A percentile compares a stretch with the other conserved stretches of the same genome.
Evolutionary conservation across 176 grass and related monocot species (phyloP).

Genomic region (Pontederia crassipes): DNA sequence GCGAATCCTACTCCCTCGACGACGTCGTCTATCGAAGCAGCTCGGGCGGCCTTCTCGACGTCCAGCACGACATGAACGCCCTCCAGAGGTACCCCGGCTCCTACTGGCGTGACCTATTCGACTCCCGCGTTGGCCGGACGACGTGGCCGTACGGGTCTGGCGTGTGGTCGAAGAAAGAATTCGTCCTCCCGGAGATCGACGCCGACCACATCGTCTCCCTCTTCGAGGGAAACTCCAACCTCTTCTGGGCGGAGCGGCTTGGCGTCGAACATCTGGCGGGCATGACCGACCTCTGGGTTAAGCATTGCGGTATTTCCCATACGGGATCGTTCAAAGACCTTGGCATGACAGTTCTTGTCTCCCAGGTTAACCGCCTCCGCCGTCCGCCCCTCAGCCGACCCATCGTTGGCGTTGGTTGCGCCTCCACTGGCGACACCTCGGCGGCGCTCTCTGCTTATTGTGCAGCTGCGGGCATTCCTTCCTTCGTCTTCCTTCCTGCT

Average conservation of each 20-base stretch:
- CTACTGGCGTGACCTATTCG: constrained; percentile 90
- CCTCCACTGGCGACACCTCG: constrained; percentile 94
- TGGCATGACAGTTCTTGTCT: constrained; percentile 95
- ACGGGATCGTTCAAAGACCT: constrained; percentile 98
- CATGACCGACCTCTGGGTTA: constrained; percentile 96
- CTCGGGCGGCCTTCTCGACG: constrained; percentile 90
- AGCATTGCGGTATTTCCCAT: constrained; percentile 99
- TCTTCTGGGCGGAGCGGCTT: constrained; percentile 97
- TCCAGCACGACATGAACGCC: constrained; percentile 64
- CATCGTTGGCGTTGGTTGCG: constrained; percentile 75
- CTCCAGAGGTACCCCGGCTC: constrained; percentile 54
- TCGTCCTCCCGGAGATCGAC: constrained; percentile 83
- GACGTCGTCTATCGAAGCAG: constrained; percentile 89
- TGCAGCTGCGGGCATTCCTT: constrained; percentile 74
- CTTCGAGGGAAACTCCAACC: constrained; percentile 97
- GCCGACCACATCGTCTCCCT: constrained; percentile 92
- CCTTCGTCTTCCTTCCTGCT: constrained; percentile 81
- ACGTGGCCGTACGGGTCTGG: constrained; percentile 93
- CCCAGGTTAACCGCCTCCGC: constrained; percentile 92
- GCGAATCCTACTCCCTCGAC: constrained; percentile 84
- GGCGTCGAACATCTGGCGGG: constrained; percentile 79
- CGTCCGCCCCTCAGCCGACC: constrained; percentile 64
- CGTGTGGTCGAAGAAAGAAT: constrained; percentile 99
- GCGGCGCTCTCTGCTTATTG: constrained; percentile 88
- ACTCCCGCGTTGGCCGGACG: constrained; percentile 80